phyloP scores from a whole-genome alignment of 179 eudicot species.

The Patellifolia procumbens region DNA sequence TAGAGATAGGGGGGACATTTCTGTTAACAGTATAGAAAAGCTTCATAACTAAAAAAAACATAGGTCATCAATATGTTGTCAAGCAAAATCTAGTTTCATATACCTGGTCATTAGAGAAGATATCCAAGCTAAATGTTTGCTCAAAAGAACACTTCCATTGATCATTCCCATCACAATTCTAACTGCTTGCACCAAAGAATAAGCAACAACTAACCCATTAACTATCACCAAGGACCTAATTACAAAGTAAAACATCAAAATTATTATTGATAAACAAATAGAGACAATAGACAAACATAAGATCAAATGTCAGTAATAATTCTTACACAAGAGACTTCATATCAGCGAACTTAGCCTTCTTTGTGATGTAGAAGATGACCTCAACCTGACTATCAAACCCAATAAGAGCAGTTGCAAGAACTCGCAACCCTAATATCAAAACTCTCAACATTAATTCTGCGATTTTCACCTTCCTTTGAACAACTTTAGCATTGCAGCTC shows the following conservation, averaged over 20 bases:
- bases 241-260: not conserved
- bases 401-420: constrained; percentile 63
- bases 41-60: not conserved
- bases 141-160: constrained; percentile 78
- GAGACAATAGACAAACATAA: not conserved
- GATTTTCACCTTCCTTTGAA: constrained; percentile 63
- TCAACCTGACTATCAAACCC: constrained; percentile 61
- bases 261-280: constrained; percentile 4
- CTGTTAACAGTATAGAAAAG: not conserved
- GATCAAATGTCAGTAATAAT: not conserved
- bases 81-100: not conserved
- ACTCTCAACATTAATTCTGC: constrained; percentile 73
- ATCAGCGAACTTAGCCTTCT: constrained; percentile 78
- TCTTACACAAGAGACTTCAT: constrained; percentile 89
- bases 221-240: constrained; percentile 78
- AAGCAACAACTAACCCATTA: constrained; percentile 74
- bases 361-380: constrained; percentile 66
- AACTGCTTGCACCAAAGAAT: constrained; percentile 66
- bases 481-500: constrained; percentile 37
- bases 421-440: constrained; percentile 50
- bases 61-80: not conserved
- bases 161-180: constrained; percentile 75
- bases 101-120: constrained; percentile 96
- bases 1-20: no score
- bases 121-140: constrained; percentile 90